A percentile compares a stretch with the other conserved stretches of the same genome.
These are phyloP conservation scores for Warburgia ugandensis DNA, from an alignment of 164 flowering plant genomes.

Conservation along the genomic window DNA sequence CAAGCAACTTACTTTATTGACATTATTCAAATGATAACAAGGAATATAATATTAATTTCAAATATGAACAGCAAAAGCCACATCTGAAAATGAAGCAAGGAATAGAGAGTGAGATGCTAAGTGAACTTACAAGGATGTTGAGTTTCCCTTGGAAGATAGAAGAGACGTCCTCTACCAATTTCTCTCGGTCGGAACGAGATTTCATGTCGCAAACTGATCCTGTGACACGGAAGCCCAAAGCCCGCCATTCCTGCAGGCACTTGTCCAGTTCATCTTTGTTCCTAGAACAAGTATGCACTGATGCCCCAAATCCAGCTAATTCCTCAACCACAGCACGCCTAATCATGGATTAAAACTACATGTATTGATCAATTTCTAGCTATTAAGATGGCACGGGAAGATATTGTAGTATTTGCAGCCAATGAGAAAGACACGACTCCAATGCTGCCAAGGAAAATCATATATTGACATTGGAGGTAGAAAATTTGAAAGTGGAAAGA, in stretches of 20 bases:
- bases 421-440: too few species aligned
- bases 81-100: neutral
- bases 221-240: constrained; percentile 28
- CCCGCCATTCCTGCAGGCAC: constrained; percentile 29
- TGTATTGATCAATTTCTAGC: neutral
- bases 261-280: constrained; percentile 24
- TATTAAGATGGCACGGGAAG: neutral
- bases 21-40: too few species aligned
- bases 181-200: constrained; percentile 17
- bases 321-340: constrained; percentile 42
- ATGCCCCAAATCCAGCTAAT: constrained; percentile 36
- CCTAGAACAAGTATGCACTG: constrained; percentile 33
- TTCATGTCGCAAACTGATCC: constrained; percentile 35
- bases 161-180: constrained; percentile 26
- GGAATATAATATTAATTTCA: too few species aligned
- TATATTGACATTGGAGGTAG: too few species aligned
- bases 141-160: constrained; percentile 27
- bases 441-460: too few species aligned
- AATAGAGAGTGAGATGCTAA: neutral
- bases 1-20: too few species aligned
- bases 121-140: constrained; percentile 30
- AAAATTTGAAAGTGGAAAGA: too few species aligned
- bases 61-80: neutral
- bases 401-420: too few species aligned
- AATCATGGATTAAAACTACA: neutral